These are phyloP conservation scores for Paramyrothecium sp. DNA, from an alignment of 2,329 filamentous ascomycete genomes.

Conservation along the genomic window DNA sequence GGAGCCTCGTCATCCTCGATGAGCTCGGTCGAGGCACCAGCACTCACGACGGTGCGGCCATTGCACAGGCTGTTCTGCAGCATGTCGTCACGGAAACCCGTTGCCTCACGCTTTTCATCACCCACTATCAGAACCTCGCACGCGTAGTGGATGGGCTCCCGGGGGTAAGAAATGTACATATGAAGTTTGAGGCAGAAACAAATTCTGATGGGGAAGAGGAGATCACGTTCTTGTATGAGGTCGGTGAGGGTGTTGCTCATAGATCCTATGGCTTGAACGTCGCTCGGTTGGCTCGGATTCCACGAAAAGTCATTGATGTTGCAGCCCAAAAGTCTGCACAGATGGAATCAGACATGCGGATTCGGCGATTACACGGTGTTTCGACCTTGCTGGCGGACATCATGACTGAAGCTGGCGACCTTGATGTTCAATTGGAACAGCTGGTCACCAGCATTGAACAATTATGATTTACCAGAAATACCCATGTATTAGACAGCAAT, in stretches of 20 bases:
- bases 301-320: constrained; percentile 71
- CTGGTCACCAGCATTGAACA: constrained; percentile 58
- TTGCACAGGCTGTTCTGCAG: constrained; percentile 87
- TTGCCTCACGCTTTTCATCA: constrained; percentile 91
- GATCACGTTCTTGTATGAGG: constrained; percentile 92
- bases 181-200: constrained; percentile 68
- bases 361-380: constrained; percentile 57
- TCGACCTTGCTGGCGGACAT: constrained; percentile 41
- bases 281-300: constrained; percentile 79
- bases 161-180: constrained; percentile 84
- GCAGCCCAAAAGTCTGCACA: constrained; percentile 77
- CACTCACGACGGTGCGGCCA: constrained; percentile 94
- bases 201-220: constrained; percentile 61
- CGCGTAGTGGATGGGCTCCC: constrained; percentile 67
- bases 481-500: too few relatives aligned
- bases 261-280: constrained; percentile 94
- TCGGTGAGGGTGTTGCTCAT: constrained; percentile 87
- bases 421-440: constrained; percentile 53
- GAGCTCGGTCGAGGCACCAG: constrained; percentile 91
- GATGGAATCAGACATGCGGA: constrained; percentile 71
- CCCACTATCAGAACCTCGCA: constrained; percentile 88
- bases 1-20: constrained; percentile 87
- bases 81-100: constrained; percentile 73
- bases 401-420: constrained; percentile 31
- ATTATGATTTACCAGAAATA: constrained; percentile 39